These are phyloP conservation scores for Mycena crocata DNA, from an alignment of 768 basidiomycete genomes.

Conservation along the genomic window DNA sequence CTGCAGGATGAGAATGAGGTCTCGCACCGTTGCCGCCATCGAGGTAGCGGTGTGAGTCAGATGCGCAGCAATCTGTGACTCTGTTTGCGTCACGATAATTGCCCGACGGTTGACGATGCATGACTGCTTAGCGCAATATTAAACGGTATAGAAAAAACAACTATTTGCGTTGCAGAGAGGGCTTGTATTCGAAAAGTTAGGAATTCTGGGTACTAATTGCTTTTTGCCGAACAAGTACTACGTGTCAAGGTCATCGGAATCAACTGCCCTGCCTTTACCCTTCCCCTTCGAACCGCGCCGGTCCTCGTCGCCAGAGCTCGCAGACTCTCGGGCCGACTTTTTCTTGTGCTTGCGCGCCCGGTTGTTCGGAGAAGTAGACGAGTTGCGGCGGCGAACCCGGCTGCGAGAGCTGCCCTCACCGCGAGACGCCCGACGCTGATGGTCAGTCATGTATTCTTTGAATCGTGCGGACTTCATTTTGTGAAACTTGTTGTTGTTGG, in stretches of 20 bases:
- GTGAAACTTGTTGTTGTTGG: background rate
- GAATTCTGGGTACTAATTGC: too few relatives aligned
- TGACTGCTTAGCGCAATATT: background rate
- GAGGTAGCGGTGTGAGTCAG: too few relatives aligned
- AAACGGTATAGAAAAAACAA: background rate
- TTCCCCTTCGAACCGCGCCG: background rate
- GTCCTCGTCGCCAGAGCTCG: background rate
- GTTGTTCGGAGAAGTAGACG: background rate
- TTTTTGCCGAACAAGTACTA: too few relatives aligned
- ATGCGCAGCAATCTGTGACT: too few relatives aligned
- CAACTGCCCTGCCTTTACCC: background rate
- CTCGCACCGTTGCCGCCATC: conserved; percentile 4
- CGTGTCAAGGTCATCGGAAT: background rate
- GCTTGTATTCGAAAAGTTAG: too few relatives aligned
- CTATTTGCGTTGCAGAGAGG: too few relatives aligned
- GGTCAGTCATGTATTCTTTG: background rate
- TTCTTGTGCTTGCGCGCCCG: background rate
- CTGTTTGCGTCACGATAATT: too few relatives aligned
- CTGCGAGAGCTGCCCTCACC: background rate
- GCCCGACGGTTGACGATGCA: too few relatives aligned
- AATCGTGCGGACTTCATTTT: conserved; percentile 5
- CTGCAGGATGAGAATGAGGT: conserved; percentile 15
- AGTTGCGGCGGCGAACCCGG: background rate
- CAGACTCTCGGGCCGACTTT: background rate
- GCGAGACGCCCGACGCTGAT: background rate